Evolutionary conservation across 257 asterid species (phyloP).

Genomic region (Buddleja alternifolia): DNA sequence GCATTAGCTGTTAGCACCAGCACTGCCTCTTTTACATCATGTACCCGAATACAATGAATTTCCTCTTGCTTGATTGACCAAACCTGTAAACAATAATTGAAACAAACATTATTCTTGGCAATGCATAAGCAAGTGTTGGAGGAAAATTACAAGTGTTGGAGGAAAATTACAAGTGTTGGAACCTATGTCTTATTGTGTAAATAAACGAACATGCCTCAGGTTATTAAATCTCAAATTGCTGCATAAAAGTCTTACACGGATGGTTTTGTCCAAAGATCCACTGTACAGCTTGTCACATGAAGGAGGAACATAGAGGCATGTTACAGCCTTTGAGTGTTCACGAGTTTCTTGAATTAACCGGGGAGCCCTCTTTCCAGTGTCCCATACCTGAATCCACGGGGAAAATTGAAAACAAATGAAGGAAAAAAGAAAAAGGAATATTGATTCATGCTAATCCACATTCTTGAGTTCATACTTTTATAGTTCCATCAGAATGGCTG

Average conservation of each 20-base stretch:
- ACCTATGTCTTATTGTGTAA: no score
- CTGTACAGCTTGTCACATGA: slow-evolving; percentile 61
- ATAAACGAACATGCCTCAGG: background rate
- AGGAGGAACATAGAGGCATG: slow-evolving; percentile 64
- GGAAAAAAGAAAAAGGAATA: background rate
- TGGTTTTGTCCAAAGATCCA: slow-evolving; percentile 87
- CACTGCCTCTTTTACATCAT: slow-evolving; percentile 77
- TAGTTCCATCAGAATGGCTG: slow-evolving; percentile 83
- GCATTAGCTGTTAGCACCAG: slow-evolving; percentile 58
- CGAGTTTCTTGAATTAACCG: slow-evolving; percentile 72
- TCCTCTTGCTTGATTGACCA: slow-evolving; percentile 85
- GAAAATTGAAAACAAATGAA: background rate
- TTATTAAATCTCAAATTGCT: background rate
- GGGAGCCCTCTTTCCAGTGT: slow-evolving; percentile 59
- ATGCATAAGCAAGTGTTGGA: background rate
- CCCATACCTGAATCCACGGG: slow-evolving; percentile 63
- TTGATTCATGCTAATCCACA: background rate
- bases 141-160: background rate
- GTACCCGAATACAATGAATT: slow-evolving; percentile 74
- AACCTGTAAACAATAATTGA: slow-evolving; percentile 39
- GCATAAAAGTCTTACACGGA: slow-evolving; percentile 51
- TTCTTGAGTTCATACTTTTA: slow-evolving; percentile 50
- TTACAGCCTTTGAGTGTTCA: slow-evolving; percentile 74
- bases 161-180: no score
- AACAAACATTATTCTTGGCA: slow-evolving; percentile 1